Conservation (phyloP, 768 basidiomycete genomes). For the Candolleomyces eurysporus region DNA sequence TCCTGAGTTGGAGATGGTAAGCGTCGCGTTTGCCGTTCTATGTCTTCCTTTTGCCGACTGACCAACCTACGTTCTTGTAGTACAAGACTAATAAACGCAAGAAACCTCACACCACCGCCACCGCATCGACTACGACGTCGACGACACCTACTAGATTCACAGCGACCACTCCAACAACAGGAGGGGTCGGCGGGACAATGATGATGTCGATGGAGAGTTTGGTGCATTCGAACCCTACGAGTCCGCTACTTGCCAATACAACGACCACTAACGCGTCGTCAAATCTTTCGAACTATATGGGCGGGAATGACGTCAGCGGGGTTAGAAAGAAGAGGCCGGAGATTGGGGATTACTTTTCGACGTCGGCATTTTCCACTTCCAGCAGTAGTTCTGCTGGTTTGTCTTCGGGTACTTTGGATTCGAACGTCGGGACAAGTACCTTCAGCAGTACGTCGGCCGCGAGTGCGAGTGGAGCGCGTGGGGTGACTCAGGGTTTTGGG, state of each 20-base stretch:
- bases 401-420: no score
- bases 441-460: no score
- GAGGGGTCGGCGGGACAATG: neutral
- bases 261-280: no score
- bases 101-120: constrained; percentile 23
- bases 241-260: constrained; percentile 39
- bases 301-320: neutral
- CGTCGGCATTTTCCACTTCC: neutral
- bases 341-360: neutral
- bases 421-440: no score
- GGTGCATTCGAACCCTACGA: constrained; percentile 69
- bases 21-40: constrained; percentile 17
- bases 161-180: no score
- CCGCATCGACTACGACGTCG: constrained; percentile 17
- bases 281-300: no score
- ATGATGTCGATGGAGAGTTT: constrained; percentile 63
- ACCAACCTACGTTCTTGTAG: constrained; percentile 33
- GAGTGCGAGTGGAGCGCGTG: no score
- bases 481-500: no score
- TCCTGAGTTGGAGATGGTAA: constrained; percentile 78
- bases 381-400: no score
- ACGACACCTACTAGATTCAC: neutral
- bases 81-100: constrained; percentile 49
- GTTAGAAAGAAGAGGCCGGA: neutral
- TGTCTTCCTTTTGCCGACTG: constrained; percentile 10